Evolutionary conservation across 257 asterid genomes (phyloP).

Genomic region (Parsonsia alboflavescens): DNA sequence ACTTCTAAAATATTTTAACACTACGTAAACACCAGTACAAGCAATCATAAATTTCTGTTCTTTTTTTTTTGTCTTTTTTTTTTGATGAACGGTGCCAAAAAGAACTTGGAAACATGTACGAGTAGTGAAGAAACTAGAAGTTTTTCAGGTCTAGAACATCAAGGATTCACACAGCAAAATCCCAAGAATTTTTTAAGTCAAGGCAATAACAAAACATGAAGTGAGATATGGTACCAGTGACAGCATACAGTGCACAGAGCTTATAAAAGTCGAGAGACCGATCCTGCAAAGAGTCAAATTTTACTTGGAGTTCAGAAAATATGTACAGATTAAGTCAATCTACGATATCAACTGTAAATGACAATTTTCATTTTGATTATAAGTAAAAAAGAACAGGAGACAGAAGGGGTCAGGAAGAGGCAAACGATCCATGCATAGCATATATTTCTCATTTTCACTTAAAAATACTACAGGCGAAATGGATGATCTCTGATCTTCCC

Average conservation of each 20-base stretch:
- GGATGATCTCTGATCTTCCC: background rate
- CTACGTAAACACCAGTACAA: background rate
- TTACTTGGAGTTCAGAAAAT: conserved; percentile 4
- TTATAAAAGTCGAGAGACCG: conserved; percentile 90
- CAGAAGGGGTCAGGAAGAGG: background rate
- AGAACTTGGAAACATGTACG: background rate
- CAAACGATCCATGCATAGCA: background rate
- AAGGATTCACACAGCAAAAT: background rate
- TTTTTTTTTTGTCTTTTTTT: no score
- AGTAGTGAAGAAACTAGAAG: background rate
- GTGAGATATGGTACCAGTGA: conserved; percentile 58
- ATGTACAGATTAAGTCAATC: background rate
- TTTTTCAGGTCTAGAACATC: background rate
- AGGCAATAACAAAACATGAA: background rate
- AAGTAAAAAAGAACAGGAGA: background rate
- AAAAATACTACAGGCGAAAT: background rate
- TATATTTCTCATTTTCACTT: no score
- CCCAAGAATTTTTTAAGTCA: background rate
- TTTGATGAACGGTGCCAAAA: no score
- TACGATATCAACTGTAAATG: background rate
- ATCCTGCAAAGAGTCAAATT: conserved; percentile 55
- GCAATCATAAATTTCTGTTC: background rate
- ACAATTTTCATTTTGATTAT: conserved; percentile 1
- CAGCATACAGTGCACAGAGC: conserved; percentile 91
- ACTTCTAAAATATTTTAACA: background rate